A percentile compares a stretch with the other conserved stretches of the same genome.
phyloP scores from a whole-genome alignment of 345 rosid genomes.

The Laguncularia racemosa region DNA sequence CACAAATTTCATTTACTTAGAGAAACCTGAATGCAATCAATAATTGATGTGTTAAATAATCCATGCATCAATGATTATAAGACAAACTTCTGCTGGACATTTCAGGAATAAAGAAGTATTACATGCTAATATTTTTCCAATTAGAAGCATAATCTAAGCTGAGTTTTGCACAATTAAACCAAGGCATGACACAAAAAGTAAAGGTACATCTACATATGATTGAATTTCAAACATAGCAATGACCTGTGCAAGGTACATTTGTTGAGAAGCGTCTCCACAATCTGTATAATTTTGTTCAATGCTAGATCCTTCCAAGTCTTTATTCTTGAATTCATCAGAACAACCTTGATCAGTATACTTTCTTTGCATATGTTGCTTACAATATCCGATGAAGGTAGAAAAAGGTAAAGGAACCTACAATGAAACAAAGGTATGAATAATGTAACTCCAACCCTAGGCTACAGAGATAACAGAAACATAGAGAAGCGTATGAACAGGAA shows the following conservation, averaged over 20 bases:
- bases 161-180: too few species aligned
- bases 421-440: not conserved
- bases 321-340: conserved; percentile 18
- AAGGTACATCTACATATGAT: not conserved
- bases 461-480: not conserved
- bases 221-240: not conserved
- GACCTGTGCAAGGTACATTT: conserved; percentile 87
- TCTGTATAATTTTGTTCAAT: conserved; percentile 15
- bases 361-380: conserved; percentile 47
- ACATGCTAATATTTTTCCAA: too few species aligned
- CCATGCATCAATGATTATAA: too few species aligned
- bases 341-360: conserved; percentile 13
- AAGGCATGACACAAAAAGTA: not conserved
- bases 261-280: conserved; percentile 36
- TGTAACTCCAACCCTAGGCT: conserved; percentile 8
- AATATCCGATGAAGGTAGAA: conserved; percentile 51
- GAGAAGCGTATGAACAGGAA: not conserved
- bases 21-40: too few species aligned
- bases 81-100: not conserved
- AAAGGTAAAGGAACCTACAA: conserved; percentile 72
- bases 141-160: too few species aligned
- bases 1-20: too few species aligned
- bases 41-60: too few species aligned
- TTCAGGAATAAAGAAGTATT: not conserved
- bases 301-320: conserved; percentile 11